Conservation (phyloP, 345 rosid genomes). For the Diplotaxis tenuifolia region DNA sequence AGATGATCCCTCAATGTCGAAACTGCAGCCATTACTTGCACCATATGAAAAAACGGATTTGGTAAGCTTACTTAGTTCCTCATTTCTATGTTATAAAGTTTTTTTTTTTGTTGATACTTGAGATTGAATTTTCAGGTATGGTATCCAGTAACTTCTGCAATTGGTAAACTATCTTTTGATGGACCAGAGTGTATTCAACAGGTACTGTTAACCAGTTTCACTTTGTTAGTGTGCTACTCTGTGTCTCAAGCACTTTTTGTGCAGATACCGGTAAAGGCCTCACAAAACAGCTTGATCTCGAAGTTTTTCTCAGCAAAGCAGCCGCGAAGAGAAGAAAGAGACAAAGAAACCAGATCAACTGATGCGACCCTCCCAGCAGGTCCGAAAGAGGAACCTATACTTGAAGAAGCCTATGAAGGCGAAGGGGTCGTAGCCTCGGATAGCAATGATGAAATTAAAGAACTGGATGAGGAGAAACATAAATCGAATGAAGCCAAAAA, state of each 20-base stretch:
- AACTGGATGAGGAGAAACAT: conserved; percentile 8
- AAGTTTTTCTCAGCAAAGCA: conserved; percentile 63
- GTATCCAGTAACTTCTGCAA: conserved; percentile 82
- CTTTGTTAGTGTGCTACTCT: conserved; percentile 5
- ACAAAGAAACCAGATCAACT: conserved; percentile 31
- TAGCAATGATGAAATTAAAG: conserved; percentile 11
- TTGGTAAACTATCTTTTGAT: conserved; percentile 75
- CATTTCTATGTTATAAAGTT: not conserved
- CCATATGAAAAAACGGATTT: conserved; percentile 71
- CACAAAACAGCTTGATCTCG: conserved; percentile 58
- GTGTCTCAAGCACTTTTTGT: not conserved
- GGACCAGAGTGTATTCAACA: conserved; percentile 91
- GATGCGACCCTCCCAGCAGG: not conserved
- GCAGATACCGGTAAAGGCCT: conserved; percentile 60
- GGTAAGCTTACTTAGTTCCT: conserved; percentile 44
- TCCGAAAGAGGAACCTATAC: conserved; percentile 37
- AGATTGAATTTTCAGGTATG: conserved; percentile 51
- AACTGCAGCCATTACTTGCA: conserved; percentile 51
- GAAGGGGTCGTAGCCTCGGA: not conserved
- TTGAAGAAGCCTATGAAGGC: conserved; percentile 19
- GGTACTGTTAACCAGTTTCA: conserved; percentile 40
- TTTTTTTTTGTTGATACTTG: not conserved
- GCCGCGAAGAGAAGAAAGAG: conserved; percentile 44
- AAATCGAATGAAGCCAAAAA: conserved; percentile 6
- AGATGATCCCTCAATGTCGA: conserved; percentile 48